Evolutionary conservation across 495 filamentous ascomycete species (phyloP), one percentile per base, ranked within the genome.

Genomic region (Articulospora tetracladia): DNA sequence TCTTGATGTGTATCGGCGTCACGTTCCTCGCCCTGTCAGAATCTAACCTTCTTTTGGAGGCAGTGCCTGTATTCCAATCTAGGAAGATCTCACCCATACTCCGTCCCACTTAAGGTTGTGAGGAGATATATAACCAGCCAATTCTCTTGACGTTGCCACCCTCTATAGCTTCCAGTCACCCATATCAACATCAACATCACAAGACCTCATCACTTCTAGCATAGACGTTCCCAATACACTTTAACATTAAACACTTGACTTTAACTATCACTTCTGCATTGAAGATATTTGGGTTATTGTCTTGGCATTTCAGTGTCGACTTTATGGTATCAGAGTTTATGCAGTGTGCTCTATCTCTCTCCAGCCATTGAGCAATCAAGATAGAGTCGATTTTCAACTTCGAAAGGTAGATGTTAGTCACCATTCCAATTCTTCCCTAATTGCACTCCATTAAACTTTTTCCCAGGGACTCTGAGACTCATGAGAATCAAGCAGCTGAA

Each of bases 41-140:
- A 53, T 55, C 60, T 57, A 67, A 62, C 55, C 58, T 53, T 23
- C 22, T 61, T 67, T 55, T 56, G 23, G 61, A 61, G 65, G 64
- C 64, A 60, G 64, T 66, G 64, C 56, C 57, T 56, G 6, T 59
- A 50, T 59, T 59, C 52, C 20, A 53, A 24, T 56, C 44, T 48
- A 7, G 44, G 3, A 22, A 49, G 20, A 39, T 49, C 53, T 52
- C 53, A 41, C 39, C 55, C 46, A 49, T 55, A 34, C 55, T 41
- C 52, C 39, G 53, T 61, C 53, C 48, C 56, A 53, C 62, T 55
- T 24, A n/a, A 52, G 19, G 1, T 23, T 34, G 17, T 10, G 32
- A 23, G 24, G 25, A 44, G n/a, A 36, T 57, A 57, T 57, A 62
- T 53, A 54, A 26, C 55, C 30, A 27, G 49, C 61, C 54, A 52